phyloP scores from a whole-genome alignment of 441 rosid species.

The Pelargonium australe region DNA sequence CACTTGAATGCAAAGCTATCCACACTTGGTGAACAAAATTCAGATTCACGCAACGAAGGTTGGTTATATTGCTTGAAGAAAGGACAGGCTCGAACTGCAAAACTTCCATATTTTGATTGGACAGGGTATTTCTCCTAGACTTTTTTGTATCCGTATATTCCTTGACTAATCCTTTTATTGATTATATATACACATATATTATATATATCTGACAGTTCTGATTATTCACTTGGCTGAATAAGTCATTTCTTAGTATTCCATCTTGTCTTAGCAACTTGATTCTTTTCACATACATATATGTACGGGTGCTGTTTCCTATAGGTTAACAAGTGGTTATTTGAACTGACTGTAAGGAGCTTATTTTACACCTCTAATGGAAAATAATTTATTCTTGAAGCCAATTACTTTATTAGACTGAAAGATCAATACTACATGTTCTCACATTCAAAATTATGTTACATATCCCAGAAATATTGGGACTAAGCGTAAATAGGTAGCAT shows the following conservation, averaged over 20 bases:
- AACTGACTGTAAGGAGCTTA: neutral
- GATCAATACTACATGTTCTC: neutral
- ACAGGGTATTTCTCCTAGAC: conserved; percentile 57
- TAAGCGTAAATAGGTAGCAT: neutral
- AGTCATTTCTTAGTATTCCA: neutral
- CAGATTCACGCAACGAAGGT: conserved; percentile 43
- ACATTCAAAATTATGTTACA: neutral
- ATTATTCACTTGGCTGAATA: neutral
- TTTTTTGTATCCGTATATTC: neutral
- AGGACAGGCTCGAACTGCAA: conserved; percentile 58
- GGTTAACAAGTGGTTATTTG: neutral
- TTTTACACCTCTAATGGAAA: neutral
- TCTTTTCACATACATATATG: neutral
- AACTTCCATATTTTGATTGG: conserved; percentile 83
- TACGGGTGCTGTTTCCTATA: neutral
- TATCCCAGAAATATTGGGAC: neutral
- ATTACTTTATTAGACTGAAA: neutral
- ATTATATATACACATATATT: neutral
- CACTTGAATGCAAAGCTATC: conserved; percentile 68
- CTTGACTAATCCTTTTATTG: neutral
- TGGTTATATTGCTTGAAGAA: conserved; percentile 74
- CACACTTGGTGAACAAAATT: conserved; percentile 34
- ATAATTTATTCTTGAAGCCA: neutral
- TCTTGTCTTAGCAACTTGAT: neutral
- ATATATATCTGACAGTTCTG: neutral